These are phyloP conservation scores for Phytopythium mirpurense DNA, from an alignment of 352 stramenopile genomes.

Conservation along the genomic window DNA sequence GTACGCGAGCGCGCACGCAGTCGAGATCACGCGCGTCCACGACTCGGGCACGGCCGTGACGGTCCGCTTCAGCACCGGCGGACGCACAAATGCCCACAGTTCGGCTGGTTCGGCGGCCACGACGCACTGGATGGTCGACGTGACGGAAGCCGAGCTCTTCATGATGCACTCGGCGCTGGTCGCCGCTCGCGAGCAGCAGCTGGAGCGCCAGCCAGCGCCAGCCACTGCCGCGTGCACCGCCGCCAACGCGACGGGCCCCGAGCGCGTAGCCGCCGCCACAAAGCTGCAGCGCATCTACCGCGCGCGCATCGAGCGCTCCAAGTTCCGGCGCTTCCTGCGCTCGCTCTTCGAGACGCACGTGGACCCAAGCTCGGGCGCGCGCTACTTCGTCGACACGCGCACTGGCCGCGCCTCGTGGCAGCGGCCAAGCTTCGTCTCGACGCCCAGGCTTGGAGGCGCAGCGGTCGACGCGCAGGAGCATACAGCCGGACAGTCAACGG, in stretches of 20 bases:
- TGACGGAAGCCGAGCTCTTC: constrained; percentile 51
- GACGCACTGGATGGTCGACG: constrained; percentile 38
- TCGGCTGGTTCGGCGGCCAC: too few relatives aligned
- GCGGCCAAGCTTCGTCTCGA: constrained; percentile 24
- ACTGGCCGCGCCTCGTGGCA: constrained; percentile 63
- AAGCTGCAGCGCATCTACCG: constrained; percentile 72
- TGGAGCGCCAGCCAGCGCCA: constrained; percentile 17
- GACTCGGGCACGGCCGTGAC: constrained; percentile 20
- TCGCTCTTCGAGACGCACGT: constrained; percentile 52
- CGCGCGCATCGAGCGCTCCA: constrained; percentile 51
- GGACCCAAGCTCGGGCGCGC: constrained; percentile 30
- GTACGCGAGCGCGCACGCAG: constrained; percentile 35
- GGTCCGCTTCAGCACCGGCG: constrained; percentile 36
- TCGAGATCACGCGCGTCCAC: constrained; percentile 58
- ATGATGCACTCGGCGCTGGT: constrained; percentile 45
- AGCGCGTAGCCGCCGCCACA: constrained; percentile 47
- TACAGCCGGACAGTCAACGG: neutral
- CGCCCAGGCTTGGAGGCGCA: neutral
- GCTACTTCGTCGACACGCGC: constrained; percentile 60
- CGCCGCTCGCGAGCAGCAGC: constrained; percentile 26
- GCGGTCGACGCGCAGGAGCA: neutral
- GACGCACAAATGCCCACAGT: neutral
- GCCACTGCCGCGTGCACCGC: constrained; percentile 33
- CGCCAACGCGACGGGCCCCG: constrained; percentile 54
- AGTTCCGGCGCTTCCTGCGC: constrained; percentile 48